Percentiles rank a stretch among this genome's conserved stretches.
phyloP scores from a whole-genome alignment of 306 rosid genomes.

The Quercus aquifolioides region DNA sequence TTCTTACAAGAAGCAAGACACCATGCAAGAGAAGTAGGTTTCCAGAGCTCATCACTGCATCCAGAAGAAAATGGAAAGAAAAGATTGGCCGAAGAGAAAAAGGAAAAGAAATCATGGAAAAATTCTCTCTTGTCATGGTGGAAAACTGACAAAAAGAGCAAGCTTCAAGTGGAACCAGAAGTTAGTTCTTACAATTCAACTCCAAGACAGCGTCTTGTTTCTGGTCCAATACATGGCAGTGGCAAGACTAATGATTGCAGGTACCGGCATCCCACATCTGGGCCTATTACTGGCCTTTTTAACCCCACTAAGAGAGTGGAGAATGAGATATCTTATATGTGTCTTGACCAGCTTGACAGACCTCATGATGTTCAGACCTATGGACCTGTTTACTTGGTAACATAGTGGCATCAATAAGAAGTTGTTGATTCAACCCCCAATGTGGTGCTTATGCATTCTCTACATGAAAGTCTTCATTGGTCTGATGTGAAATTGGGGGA shows the following conservation, averaged over 20 bases:
- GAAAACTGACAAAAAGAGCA: conserved; percentile 53
- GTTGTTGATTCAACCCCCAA: conserved; percentile 10
- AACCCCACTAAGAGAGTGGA: conserved; percentile 37
- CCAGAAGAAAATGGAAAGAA: conserved; percentile 39
- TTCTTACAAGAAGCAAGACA: conserved; percentile 79
- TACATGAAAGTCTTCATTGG: not conserved
- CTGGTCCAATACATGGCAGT: conserved; percentile 57
- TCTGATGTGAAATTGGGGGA: not conserved
- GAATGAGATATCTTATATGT: conserved; percentile 48
- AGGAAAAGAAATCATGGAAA: conserved; percentile 72
- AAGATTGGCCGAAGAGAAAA: conserved; percentile 36
- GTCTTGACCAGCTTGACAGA: conserved; percentile 42
- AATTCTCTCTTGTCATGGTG: conserved; percentile 62
- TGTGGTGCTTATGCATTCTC: not conserved
- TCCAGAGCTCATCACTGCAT: conserved; percentile 29
- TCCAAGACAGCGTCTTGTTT: conserved; percentile 37
- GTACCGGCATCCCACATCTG: conserved; percentile 43
- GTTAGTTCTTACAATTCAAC: conserved; percentile 24
- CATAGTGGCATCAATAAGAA: conserved; percentile 23
- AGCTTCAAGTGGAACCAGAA: conserved; percentile 20
- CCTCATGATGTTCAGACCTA: conserved; percentile 31
- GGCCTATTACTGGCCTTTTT: conserved; percentile 57
- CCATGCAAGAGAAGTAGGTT: conserved; percentile 36
- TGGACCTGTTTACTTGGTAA: conserved; percentile 73
- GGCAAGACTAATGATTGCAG: conserved; percentile 23